Evolutionary conservation across 169 alveolate species (phyloP).

Genomic region (Eimeria maxima): DNA sequence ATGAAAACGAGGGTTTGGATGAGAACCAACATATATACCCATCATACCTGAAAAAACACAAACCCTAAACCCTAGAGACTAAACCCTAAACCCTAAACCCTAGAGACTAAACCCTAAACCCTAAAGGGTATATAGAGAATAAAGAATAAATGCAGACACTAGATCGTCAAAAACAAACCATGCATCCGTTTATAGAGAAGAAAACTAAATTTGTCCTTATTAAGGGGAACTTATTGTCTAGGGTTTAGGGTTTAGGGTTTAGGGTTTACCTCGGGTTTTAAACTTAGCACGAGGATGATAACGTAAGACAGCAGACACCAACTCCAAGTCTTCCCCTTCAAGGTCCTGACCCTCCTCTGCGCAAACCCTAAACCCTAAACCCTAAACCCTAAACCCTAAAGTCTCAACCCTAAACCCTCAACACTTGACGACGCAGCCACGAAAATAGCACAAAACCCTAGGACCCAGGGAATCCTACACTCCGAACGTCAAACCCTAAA

Average conservation of each 20-base stretch:
- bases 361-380: constrained; percentile 9
- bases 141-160: too few relatives aligned
- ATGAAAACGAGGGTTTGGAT: constrained; percentile 66
- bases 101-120: neutral
- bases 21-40: constrained; percentile 50
- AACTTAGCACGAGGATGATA: constrained; percentile 82
- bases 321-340: constrained; percentile 84
- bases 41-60: neutral
- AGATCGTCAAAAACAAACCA: too few relatives aligned
- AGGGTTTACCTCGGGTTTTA: constrained; percentile 14
- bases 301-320: constrained; percentile 80
- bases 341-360: constrained; percentile 80
- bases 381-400: constrained; percentile 27
- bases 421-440: neutral
- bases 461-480: neutral
- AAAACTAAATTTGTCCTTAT: neutral
- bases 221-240: neutral
- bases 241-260: neutral
- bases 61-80: neutral
- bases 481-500: neutral
- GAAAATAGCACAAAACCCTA: neutral
- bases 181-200: too few relatives aligned
- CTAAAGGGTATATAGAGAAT: neutral
- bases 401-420: constrained; percentile 16
- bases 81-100: neutral